phyloP scores from a whole-genome alignment of 2,329 filamentous ascomycete species.

The Cladosporium sp. region DNA sequence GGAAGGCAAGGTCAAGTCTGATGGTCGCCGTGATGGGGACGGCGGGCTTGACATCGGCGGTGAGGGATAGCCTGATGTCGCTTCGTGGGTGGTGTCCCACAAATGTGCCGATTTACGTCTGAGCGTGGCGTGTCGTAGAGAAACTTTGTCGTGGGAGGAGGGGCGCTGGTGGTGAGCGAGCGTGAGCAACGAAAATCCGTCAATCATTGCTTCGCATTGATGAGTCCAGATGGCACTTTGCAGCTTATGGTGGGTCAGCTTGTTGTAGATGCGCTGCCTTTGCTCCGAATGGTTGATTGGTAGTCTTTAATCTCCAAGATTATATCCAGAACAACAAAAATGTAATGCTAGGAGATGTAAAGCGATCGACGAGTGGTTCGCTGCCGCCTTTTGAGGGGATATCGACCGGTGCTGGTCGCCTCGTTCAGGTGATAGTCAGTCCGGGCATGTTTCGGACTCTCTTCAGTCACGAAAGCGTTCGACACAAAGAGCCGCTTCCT shows the following conservation, averaged over 20 bases:
- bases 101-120: constrained; percentile 17
- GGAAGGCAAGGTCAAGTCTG: constrained; percentile 17
- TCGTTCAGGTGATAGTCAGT: background rate
- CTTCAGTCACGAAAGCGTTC: background rate
- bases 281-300: background rate
- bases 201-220: constrained; percentile 17
- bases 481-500: background rate
- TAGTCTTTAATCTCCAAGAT: background rate
- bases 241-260: constrained; percentile 5
- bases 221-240: background rate
- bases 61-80: constrained; percentile 44
- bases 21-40: constrained; percentile 36
- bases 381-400: background rate
- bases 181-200: constrained; percentile 5
- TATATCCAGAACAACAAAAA: background rate
- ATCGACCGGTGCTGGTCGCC: background rate
- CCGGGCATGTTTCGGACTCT: constrained; percentile 7
- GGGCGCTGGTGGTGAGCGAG: constrained; percentile 13
- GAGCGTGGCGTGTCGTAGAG: constrained; percentile 11
- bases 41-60: constrained; percentile 55
- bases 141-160: background rate
- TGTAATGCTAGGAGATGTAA: background rate
- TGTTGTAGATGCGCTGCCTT: background rate
- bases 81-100: background rate
- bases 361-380: background rate